These are phyloP conservation scores for Pseudocercospora macadamiae DNA, from an alignment of 2,329 filamentous ascomycete genomes.

Conservation along the genomic window DNA sequence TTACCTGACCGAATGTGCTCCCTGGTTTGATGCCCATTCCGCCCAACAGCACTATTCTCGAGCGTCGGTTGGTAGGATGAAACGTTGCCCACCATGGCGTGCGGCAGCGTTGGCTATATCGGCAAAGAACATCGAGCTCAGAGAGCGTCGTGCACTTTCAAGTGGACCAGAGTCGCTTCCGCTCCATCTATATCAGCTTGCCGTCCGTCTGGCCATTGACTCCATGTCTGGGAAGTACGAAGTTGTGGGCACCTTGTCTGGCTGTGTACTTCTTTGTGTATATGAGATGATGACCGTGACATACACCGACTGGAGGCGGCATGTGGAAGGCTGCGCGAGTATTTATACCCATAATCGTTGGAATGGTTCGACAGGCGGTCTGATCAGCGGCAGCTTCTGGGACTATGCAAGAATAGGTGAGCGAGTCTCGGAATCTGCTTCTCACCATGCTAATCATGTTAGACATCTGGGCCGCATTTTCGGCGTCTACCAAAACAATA, in stretches of 20 bases:
- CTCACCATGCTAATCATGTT: neutral
- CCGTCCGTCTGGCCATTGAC: conserved; percentile 20
- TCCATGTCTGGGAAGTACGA: conserved; percentile 21
- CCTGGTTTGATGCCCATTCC: conserved; percentile 22
- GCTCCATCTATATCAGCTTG: conserved; percentile 20
- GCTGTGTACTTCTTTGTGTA: conserved; percentile 17
- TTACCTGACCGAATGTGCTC: conserved; percentile 18
- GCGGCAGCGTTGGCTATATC: conserved; percentile 20
- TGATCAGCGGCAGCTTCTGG: conserved; percentile 21
- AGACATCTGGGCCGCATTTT: conserved; percentile 24
- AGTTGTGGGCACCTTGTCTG: conserved; percentile 18
- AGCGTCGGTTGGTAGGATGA: conserved; percentile 16
- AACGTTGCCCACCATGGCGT: conserved; percentile 20
- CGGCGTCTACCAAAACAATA: conserved; percentile 15
- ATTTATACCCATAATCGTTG: conserved; percentile 23
- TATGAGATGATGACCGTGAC: conserved; percentile 25
- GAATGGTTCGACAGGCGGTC: conserved; percentile 20
- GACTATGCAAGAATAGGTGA: conserved; percentile 19
- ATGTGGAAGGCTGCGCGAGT: conserved; percentile 22
- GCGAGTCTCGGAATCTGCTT: neutral
- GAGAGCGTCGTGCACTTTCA: conserved; percentile 13
- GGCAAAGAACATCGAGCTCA: conserved; percentile 19
- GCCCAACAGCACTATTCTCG: conserved; percentile 19
- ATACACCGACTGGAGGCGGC: conserved; percentile 21
- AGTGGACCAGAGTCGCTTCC: conserved; percentile 13